Evolutionary conservation across 192 early-diverging fungal species (phyloP).

Genomic region (Coemansia furcata): DNA sequence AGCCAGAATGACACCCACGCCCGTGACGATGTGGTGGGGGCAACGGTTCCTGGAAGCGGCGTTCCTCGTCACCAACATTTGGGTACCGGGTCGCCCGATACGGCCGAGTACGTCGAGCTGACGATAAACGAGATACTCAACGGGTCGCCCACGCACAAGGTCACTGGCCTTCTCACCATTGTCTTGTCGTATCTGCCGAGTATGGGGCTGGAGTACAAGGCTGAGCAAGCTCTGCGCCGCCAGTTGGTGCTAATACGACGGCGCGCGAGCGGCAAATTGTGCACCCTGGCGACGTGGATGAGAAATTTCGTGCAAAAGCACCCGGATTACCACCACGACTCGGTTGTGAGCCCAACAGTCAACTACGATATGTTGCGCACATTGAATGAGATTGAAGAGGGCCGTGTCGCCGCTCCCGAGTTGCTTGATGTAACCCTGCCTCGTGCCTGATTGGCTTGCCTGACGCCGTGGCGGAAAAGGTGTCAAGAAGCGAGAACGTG

Average conservation of each 20-base stretch:
- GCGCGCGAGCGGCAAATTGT: conserved; percentile 77
- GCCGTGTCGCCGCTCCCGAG: conserved; percentile 31
- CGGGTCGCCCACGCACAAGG: conserved; percentile 61
- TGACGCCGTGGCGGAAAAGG: neutral
- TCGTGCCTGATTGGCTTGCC: neutral
- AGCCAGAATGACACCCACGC: conserved; percentile 1
- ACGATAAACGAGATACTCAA: conserved; percentile 92
- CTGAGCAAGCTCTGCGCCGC: conserved; percentile 65
- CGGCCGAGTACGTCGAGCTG: conserved; percentile 70
- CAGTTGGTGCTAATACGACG: conserved; percentile 77
- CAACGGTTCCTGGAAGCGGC: neutral
- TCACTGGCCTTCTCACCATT: conserved; percentile 78
- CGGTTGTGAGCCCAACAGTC: conserved; percentile 77
- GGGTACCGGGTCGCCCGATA: conserved; percentile 17
- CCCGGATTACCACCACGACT: conserved; percentile 85
- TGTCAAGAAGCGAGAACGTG: neutral
- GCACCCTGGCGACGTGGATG: conserved; percentile 90
- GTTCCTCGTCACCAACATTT: conserved; percentile 2
- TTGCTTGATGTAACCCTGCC: conserved; percentile 19
- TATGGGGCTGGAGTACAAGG: conserved; percentile 68
- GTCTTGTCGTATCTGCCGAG: conserved; percentile 78
- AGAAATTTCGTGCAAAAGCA: conserved; percentile 83
- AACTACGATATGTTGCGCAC: conserved; percentile 77
- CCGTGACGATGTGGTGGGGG: neutral
- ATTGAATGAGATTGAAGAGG: conserved; percentile 51